Conservation (phyloP, 106 monocot genomes). For the Allium sativum region DNA sequence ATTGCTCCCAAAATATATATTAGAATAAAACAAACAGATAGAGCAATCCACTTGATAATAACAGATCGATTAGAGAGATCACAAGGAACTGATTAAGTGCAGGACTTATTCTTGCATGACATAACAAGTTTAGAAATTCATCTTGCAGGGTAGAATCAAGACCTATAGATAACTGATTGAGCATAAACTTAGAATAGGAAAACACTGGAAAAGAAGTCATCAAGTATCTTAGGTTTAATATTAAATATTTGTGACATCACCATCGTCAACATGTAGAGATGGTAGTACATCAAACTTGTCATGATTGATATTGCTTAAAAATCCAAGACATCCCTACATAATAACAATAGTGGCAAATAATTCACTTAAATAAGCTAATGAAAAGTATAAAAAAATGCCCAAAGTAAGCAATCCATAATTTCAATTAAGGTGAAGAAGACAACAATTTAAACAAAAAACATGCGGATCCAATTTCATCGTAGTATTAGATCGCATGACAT, state of each 20-base stretch:
- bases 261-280: constrained; percentile 26
- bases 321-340: too few species aligned
- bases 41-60: constrained; percentile 18
- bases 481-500: too few species aligned
- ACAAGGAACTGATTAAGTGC: constrained; percentile 96
- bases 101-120: constrained; percentile 70
- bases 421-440: too few species aligned
- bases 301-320: too few species aligned
- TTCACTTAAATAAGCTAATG: too few species aligned
- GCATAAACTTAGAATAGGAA: not conserved
- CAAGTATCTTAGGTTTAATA: not conserved
- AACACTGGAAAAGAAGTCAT: constrained; percentile 1
- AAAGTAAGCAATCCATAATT: too few species aligned
- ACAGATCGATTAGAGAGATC: constrained; percentile 84
- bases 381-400: too few species aligned
- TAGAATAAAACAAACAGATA: not conserved
- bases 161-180: constrained; percentile 25
- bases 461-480: too few species aligned
- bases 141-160: constrained; percentile 63
- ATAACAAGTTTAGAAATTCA: constrained; percentile 81
- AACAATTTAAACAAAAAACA: too few species aligned
- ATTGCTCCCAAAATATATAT: not conserved
- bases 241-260: constrained; percentile 4
- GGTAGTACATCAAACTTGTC: constrained; percentile 46
- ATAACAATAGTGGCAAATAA: too few species aligned